phyloP scores from a whole-genome alignment of 345 rosid species.

The Gossypioides kirkii region DNA sequence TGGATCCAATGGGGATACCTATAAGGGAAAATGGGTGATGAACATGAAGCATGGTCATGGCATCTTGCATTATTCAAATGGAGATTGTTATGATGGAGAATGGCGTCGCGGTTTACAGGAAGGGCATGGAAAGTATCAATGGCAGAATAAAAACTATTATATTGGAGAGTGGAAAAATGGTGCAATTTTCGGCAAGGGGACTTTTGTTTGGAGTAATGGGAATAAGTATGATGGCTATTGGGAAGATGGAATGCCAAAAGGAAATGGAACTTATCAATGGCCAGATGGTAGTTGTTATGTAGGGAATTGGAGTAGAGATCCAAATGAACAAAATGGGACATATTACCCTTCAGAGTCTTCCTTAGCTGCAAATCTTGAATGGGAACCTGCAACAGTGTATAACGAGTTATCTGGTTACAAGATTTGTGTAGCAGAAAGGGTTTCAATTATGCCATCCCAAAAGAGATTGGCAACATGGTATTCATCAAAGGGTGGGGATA shows the following conservation, averaged over 20 bases:
- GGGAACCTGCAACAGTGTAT: slow-evolving; percentile 69
- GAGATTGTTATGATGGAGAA: slow-evolving; percentile 82
- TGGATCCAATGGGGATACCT: slow-evolving; percentile 52
- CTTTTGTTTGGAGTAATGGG: slow-evolving; percentile 65
- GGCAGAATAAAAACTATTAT: slow-evolving; percentile 56
- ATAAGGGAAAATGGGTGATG: slow-evolving; percentile 85
- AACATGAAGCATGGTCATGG: slow-evolving; percentile 89
- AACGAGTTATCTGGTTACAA: slow-evolving; percentile 29
- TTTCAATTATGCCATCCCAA: slow-evolving; percentile 74
- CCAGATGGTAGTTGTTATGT: slow-evolving; percentile 75
- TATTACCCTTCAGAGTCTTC: slow-evolving; percentile 56
- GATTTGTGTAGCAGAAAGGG: slow-evolving; percentile 60
- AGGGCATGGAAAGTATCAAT: slow-evolving; percentile 72
- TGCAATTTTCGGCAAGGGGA: slow-evolving; percentile 55
- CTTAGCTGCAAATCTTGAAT: slow-evolving; percentile 33
- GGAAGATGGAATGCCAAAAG: slow-evolving; percentile 85
- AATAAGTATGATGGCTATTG: slow-evolving; percentile 64
- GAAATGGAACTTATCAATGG: slow-evolving; percentile 68
- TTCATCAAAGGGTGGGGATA: slow-evolving; percentile 55
- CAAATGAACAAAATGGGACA: slow-evolving; percentile 67
- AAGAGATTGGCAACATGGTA: slow-evolving; percentile 75
- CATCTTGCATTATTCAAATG: slow-evolving; percentile 46
- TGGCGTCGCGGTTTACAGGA: slow-evolving; percentile 82
- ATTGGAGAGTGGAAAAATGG: slow-evolving; percentile 83
- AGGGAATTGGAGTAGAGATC: slow-evolving; percentile 83